Conservation (phyloP, 306 rosid genomes). For the Ziziphus jujuba region DNA sequence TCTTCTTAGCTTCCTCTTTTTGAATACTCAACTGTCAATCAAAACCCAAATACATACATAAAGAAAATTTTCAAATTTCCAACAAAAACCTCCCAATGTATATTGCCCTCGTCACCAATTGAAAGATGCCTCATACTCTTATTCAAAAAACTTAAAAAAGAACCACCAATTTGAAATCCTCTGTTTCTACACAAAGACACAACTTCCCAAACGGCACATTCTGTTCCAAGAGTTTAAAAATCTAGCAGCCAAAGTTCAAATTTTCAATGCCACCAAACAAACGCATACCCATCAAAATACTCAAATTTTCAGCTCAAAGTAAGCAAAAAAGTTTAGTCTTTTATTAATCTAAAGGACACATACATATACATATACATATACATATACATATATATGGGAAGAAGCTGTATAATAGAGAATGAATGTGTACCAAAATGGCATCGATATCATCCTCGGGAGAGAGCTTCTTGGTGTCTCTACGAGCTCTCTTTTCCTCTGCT, state of each 20-base stretch:
- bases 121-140: neutral
- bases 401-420: neutral
- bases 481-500: constrained; percentile 84
- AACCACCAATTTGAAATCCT: neutral
- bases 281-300: neutral
- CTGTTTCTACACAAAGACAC: neutral
- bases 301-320: neutral
- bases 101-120: neutral
- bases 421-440: constrained; percentile 66
- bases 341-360: constrained; percentile 7
- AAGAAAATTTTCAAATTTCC: neutral
- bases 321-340: neutral
- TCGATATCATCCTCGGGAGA: constrained; percentile 98
- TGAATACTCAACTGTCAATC: constrained; percentile 69
- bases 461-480: constrained; percentile 83
- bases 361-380: neutral
- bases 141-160: neutral
- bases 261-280: neutral
- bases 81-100: constrained; percentile 6
- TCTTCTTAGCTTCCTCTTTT: constrained; percentile 96
- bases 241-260: constrained; percentile 6
- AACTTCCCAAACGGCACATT: neutral
- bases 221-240: neutral
- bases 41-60: constrained; percentile 6
- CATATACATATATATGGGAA: neutral